Conservation (phyloP, 108 stramenopile genomes). For the Nannochloropsis gaditana region DNA sequence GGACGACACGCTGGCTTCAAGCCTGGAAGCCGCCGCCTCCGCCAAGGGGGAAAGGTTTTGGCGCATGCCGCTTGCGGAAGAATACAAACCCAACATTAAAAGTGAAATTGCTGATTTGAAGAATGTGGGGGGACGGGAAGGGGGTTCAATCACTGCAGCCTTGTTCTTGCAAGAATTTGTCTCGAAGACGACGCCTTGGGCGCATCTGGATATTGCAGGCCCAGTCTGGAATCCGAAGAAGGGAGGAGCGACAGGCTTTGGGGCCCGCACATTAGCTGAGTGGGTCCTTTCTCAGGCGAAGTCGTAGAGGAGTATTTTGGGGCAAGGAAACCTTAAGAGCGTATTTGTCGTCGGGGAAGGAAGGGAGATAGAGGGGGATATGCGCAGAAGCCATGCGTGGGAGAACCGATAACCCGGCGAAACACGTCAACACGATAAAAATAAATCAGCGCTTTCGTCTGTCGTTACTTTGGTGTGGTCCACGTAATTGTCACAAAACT, state of each 20-base stretch:
- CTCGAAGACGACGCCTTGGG: conserved; percentile 53
- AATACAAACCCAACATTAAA: conserved; percentile 48
- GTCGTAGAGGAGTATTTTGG: background rate
- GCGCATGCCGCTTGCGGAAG: conserved; percentile 50
- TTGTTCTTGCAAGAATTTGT: conserved; percentile 58
- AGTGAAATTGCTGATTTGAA: conserved; percentile 52
- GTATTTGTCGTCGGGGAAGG: background rate
- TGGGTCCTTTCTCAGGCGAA: conserved; percentile 61
- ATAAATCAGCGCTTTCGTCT: too few relatives aligned
- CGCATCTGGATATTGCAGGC: conserved; percentile 59
- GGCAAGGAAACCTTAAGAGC: background rate
- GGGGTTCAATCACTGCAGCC: conserved; percentile 57
- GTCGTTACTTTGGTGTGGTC: too few relatives aligned
- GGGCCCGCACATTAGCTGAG: conserved; percentile 74
- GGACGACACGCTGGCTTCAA: conserved; percentile 75
- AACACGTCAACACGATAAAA: too few relatives aligned
- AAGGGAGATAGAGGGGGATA: background rate
- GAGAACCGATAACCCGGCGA: too few relatives aligned
- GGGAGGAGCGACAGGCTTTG: conserved; percentile 82
- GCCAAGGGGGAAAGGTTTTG: conserved; percentile 74
- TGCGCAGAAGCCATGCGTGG: too few relatives aligned
- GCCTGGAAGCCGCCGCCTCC: conserved; percentile 65
- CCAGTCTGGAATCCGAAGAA: conserved; percentile 74
- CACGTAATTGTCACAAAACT: too few relatives aligned
- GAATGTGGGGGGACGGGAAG: conserved; percentile 44